Evolutionary conservation across 306 rosid species (phyloP), one percentile per base, ranked within the genome.

Genomic region (Castanea sativa): DNA sequence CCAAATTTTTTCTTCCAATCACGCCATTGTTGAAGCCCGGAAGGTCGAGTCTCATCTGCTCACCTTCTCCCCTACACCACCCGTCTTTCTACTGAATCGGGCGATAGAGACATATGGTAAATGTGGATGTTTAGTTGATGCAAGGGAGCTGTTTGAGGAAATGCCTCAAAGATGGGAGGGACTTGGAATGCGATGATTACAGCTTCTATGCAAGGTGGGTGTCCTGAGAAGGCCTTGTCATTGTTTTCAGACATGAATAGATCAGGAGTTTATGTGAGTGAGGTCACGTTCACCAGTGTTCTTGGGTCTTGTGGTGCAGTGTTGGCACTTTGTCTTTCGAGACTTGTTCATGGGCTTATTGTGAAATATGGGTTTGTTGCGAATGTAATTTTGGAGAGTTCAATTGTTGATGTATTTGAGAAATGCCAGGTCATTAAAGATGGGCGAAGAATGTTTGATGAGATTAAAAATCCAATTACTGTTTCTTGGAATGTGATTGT

Each of bases 401-500:
- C 97, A 3, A 88, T 92, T 69, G 95, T 90, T 71, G 97, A 92
- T 81, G 82, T 88, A 29, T 92, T 90, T 69, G 97, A 82, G 7
- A 92, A 86, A 75, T 92, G 95, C 6, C 59, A 74, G 79, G 71
- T 76, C 61, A 90, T 92, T 75, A 20, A 20, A 49, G 91, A 87
- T 79, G 88, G 93, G 4, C 84, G 88, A 25, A 85, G 53, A 73
- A 86, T 89, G 86, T 92, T 92, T 82, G 49, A 83, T 76, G 97
- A 89, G 80, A 90, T 92, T 15, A 79, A 76, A 1, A 70, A 56
- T 56, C 93, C 87, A 5, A 92, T 82, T 92, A 91, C 79, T 25
- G 84, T 92, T 75, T 86, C 93, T 27, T 92, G 95, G 93, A 92
- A 92, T 89, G 91, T 92, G 70, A 82, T 90, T 38, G 95, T 92